phyloP scores from a whole-genome alignment of 768 basidiomycete genomes.

The Agaricus subrufescens region DNA sequence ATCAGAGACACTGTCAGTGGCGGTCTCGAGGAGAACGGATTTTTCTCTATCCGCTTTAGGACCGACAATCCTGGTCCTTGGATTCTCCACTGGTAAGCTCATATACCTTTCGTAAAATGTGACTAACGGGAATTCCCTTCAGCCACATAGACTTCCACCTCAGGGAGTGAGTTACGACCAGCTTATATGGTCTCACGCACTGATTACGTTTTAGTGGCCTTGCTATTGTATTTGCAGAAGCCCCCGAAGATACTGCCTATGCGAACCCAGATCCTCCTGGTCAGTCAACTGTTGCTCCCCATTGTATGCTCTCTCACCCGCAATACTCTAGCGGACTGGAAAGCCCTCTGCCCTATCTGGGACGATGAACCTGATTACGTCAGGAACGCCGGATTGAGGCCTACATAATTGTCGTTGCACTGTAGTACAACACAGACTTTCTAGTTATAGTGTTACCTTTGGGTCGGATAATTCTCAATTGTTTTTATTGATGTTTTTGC shows the following conservation, averaged over 20 bases:
- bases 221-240: slow-evolving; percentile 29
- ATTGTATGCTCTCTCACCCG: no score
- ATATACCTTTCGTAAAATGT: neutral
- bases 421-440: no score
- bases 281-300: neutral
- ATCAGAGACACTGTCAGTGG: slow-evolving; percentile 30
- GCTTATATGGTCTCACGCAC: neutral
- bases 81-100: slow-evolving; percentile 44
- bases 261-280: neutral
- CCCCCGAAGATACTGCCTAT: slow-evolving; percentile 9
- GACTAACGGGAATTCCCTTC: neutral
- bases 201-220: slow-evolving; percentile 20
- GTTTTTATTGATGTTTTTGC: no score
- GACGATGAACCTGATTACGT: no score
- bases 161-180: slow-evolving; percentile 23
- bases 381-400: no score
- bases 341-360: no score
- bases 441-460: no score
- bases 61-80: slow-evolving; percentile 51
- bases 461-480: no score
- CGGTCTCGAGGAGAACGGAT: slow-evolving; percentile 24
- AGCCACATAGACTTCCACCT: slow-evolving; percentile 56
- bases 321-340: no score
- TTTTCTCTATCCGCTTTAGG: slow-evolving; percentile 42
- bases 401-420: no score